These are phyloP conservation scores for Neurospora pannonica DNA, from an alignment of 495 filamentous ascomycete species.

Conservation along the genomic window DNA sequence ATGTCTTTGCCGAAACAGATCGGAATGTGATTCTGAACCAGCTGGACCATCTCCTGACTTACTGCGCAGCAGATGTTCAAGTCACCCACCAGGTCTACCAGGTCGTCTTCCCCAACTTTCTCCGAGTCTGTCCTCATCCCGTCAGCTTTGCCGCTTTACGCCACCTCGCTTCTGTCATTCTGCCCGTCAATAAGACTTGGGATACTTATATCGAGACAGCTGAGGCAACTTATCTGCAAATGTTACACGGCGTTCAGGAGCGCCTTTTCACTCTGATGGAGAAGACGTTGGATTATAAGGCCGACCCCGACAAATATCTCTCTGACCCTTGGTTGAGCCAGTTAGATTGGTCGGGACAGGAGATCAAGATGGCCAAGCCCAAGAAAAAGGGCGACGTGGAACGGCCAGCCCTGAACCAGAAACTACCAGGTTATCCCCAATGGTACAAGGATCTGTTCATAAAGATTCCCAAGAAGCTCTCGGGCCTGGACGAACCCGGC, in stretches of 20 bases:
- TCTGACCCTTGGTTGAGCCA: constrained; percentile 86
- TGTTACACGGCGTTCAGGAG: constrained; percentile 65
- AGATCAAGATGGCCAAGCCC: constrained; percentile 80
- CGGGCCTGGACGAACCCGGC: constrained; percentile 22
- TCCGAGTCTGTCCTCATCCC: constrained; percentile 85
- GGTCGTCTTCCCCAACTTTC: constrained; percentile 81
- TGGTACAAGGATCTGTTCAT: constrained; percentile 92
- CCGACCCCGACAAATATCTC: constrained; percentile 51
- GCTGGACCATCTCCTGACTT: constrained; percentile 78
- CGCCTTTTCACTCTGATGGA: constrained; percentile 63
- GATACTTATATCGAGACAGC: constrained; percentile 69
- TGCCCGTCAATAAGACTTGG: constrained; percentile 86
- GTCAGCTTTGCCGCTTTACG: constrained; percentile 93
- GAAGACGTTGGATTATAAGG: constrained; percentile 65
- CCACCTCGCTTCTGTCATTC: constrained; percentile 82
- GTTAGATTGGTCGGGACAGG: constrained; percentile 91
- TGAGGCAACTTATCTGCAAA: constrained; percentile 71
- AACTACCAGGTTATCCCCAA: constrained; percentile 85
- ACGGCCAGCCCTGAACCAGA: constrained; percentile 71
- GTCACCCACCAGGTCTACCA: constrained; percentile 89
- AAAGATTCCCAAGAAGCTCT: constrained; percentile 28
- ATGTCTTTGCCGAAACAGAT: constrained; percentile 79
- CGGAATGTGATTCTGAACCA: constrained; percentile 55
- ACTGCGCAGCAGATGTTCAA: constrained; percentile 91
- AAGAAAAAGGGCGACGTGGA: constrained; percentile 77